These are phyloP conservation scores for Dalechampia spathulata DNA, from an alignment of 441 rosid species.

Conservation along the genomic window DNA sequence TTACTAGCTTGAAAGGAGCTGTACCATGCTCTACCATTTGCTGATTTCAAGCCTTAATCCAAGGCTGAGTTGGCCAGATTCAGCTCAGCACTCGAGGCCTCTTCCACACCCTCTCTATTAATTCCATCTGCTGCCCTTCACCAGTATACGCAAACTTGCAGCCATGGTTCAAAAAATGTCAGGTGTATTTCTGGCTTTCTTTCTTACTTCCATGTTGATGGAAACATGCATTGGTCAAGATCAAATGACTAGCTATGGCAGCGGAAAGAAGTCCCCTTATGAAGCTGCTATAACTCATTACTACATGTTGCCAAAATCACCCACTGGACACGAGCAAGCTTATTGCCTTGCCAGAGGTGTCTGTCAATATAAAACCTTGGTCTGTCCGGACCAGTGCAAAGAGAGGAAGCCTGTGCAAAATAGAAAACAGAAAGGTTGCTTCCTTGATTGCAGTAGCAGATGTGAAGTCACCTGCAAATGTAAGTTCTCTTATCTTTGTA, in stretches of 20 bases:
- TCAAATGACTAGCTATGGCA: neutral
- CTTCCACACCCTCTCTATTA: neutral
- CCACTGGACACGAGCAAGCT: conserved; percentile 45
- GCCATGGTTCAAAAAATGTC: conserved; percentile 17
- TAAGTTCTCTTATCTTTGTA: conserved; percentile 24
- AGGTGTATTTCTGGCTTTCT: conserved; percentile 13
- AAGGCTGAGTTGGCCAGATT: conserved; percentile 16
- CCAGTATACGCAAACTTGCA: neutral
- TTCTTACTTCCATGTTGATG: conserved; percentile 14
- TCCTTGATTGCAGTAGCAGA: conserved; percentile 67
- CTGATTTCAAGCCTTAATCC: conserved; percentile 22
- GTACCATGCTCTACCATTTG: too few species aligned
- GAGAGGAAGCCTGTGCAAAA: conserved; percentile 44
- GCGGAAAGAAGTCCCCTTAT: conserved; percentile 7
- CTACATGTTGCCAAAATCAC: neutral
- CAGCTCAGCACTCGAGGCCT: neutral
- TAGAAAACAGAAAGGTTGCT: conserved; percentile 51
- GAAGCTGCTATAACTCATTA: conserved; percentile 36
- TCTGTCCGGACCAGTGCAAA: conserved; percentile 57
- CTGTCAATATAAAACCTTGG: conserved; percentile 37
- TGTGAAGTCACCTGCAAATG: conserved; percentile 93
- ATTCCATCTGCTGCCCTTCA: neutral
- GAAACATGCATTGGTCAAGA: conserved; percentile 14
- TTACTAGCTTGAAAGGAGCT: too few species aligned
- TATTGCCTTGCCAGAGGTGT: conserved; percentile 43